Evolutionary conservation across 257 asterid species (phyloP), one percentile per base, ranked within the genome.

Genomic region (Solanum rostratum): DNA sequence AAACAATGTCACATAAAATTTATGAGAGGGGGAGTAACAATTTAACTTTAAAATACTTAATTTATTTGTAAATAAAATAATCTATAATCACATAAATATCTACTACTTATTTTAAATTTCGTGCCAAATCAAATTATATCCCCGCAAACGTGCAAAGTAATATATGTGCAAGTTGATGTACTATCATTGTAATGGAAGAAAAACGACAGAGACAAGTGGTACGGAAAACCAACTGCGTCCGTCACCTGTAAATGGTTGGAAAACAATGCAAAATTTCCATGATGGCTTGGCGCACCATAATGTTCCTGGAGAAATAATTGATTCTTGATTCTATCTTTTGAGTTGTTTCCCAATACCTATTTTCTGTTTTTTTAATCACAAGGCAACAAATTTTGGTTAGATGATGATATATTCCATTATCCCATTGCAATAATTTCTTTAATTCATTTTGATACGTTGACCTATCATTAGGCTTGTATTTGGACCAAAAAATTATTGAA

Each of bases 381-480:
- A 74, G 39, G 81, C 43, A 46, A 46, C 60, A 74, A 60, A 27
- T 43, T 37, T 81, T 43, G 41, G 84, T 22, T 5, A 82, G 41
- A 41, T 62, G 29, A 81, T 62, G 76, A 43, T 33, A 33, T 33
- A 53, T 14, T 43, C 10, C 57, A 49, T 49, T 49, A 59, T 60
- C 59, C 60, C 74, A 41, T 22, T 22, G 24, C 45, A 82, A 27
- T 66, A 62, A 82, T 60, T 7, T 43, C 59, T 49, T 24, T 82
- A 15, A 29, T 45, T 45, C 60, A 62, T 62, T 81, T 22, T 62
- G 84, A 49, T 82, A 22, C 78, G 84, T 62, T 82, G 78, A 82
- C 84, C 84, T 82, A 82, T 82, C 62, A 82, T 62, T 82, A 43
- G 12, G 29, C 78, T 22, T 82, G 24, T 82, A 82, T 5, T 81